These are phyloP conservation scores for Suillus brevipes DNA, from an alignment of 768 basidiomycete genomes.

Conservation along the genomic window DNA sequence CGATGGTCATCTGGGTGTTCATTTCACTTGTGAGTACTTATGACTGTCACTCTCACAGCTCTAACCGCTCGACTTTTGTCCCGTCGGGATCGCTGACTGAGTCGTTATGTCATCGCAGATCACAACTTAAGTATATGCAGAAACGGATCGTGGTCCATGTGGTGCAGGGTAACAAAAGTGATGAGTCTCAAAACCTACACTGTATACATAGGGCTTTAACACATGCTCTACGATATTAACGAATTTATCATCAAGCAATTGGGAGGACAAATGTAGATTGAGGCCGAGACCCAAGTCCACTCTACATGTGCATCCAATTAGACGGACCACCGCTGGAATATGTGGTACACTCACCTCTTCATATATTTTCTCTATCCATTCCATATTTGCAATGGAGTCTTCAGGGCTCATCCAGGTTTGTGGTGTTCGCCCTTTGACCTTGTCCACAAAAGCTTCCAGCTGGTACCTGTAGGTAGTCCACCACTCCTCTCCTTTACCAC, in stretches of 20 bases:
- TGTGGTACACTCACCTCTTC: constrained; percentile 38
- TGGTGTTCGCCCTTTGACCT: constrained; percentile 50
- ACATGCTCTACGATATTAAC: background rate
- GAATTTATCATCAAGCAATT: constrained; percentile 12
- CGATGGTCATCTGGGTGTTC: background rate
- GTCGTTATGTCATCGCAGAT: background rate
- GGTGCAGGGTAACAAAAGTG: background rate
- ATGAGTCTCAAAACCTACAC: too few relatives aligned
- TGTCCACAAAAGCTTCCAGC: constrained; percentile 65
- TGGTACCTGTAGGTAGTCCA: constrained; percentile 60
- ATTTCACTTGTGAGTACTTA: background rate
- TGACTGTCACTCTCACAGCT: background rate
- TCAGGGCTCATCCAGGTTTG: constrained; percentile 55
- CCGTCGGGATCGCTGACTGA: background rate
- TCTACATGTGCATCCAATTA: constrained; percentile 20
- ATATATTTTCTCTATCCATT: constrained; percentile 60
- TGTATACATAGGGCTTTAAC: background rate
- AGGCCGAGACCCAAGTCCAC: constrained; percentile 36
- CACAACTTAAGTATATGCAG: background rate
- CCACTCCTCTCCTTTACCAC: constrained; percentile 50
- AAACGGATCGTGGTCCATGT: background rate
- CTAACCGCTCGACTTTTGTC: background rate
- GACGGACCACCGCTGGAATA: constrained; percentile 1
- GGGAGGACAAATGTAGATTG: constrained; percentile 25
- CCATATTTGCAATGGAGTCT: constrained; percentile 56